Conservation (phyloP, 1,284 basidiomycete genomes). For the Leccinum subspadiceum region DNA sequence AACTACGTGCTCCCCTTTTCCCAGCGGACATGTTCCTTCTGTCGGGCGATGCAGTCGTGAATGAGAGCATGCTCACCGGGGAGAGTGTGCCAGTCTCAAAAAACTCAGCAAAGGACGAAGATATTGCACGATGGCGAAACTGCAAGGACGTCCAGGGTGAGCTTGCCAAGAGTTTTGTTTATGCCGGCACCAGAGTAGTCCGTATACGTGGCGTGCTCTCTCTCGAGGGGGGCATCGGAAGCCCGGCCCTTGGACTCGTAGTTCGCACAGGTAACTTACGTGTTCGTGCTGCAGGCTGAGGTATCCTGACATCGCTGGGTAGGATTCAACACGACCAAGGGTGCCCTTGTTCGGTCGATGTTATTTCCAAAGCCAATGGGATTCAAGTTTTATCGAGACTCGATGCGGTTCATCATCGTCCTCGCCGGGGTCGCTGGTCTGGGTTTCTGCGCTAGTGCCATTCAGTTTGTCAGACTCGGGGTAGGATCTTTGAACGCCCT, state of each 20-base stretch:
- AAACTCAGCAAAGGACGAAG: constrained; percentile 71
- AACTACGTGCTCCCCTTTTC: constrained; percentile 71
- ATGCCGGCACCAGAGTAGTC: constrained; percentile 90
- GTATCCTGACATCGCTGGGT: constrained; percentile 4
- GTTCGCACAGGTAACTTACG: constrained; percentile 76
- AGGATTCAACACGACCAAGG: constrained; percentile 98
- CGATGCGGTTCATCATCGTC: constrained; percentile 94
- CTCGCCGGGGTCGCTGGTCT: constrained; percentile 85
- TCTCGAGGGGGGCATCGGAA: constrained; percentile 52
- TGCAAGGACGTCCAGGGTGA: constrained; percentile 67
- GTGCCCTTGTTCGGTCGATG: constrained; percentile 95
- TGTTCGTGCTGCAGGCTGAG: background rate
- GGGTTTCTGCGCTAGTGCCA: constrained; percentile 85
- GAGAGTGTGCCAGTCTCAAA: constrained; percentile 96
- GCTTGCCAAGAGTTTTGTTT: constrained; percentile 84
- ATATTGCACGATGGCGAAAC: constrained; percentile 69
- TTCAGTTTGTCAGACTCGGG: constrained; percentile 91
- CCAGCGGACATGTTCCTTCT: constrained; percentile 93
- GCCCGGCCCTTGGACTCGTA: constrained; percentile 84
- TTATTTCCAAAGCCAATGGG: constrained; percentile 98
- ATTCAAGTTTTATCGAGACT: constrained; percentile 97
- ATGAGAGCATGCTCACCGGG: constrained; percentile 98
- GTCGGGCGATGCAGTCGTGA: constrained; percentile 95
- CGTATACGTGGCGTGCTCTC: constrained; percentile 76
- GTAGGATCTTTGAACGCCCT: constrained; percentile 40